Evolutionary conservation across 2,329 filamentous ascomycete species (phyloP), one percentile per base, ranked within the genome.

Genomic region (Alternaria triticina): DNA sequence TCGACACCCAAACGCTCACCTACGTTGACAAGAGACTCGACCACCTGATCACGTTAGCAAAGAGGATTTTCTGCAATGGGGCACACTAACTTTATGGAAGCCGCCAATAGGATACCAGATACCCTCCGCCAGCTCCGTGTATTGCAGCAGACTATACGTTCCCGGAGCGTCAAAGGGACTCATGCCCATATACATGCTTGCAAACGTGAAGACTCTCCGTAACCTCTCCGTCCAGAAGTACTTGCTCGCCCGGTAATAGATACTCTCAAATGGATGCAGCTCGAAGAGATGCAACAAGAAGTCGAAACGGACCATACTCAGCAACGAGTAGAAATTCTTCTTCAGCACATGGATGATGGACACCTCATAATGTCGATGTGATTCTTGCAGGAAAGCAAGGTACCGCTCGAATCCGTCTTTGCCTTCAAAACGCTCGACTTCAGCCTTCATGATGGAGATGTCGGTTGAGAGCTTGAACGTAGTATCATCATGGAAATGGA

Each of bases 161-260:
- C 88, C 90, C 0, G 91, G 91, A 0, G 91, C 90, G 73, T 92
- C 89, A 74, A 91, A 93, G 0, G 91, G 91, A 58, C 85, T 89
- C 91, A 93, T 93, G 0, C 91, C 91, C 88, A 93, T 91, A 73
- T 94, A 93, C 91, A 93, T 94, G 70, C 89, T 92, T 22, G 88
- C 90, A 78, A 93, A 93, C 0, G 91, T 93, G 68, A 93, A 93
- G 0, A 91, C 90, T 25, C 90, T 81, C 64, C 91, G 83, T 71
- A 93, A 74, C 61, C 90, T 82, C 73, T 93, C 90, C 0, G 89
- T 90, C 83, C 83, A 86, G 77, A 93, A 93, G 72, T 93, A 93
- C 64, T 84, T 85, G 25, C 86, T 83, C 4, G 90, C 88, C 27
- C 91, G 81, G 7, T 83, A 82, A 82, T 89, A 93, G 15, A 92